Base-by-base conservation (phyloP, 352 stramenopile genomes). In the Albugo candida region DNA sequence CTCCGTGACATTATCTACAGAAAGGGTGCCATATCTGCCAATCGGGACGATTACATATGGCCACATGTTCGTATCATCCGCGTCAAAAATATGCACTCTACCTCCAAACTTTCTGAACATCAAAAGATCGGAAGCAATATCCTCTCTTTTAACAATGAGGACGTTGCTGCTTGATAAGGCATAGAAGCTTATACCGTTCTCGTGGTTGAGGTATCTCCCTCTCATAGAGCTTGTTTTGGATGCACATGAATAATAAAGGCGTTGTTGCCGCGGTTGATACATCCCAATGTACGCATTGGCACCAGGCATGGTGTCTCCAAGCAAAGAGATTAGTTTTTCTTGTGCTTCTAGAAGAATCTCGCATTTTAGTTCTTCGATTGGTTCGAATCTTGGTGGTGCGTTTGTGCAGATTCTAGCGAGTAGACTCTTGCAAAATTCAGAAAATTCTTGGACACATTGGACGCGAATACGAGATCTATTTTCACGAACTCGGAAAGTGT, bases 1-100 rank as follows among this genome's bases (percentile, higher is more conserved):
- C 0, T 43, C 54, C 13, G 67, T 54, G 36, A 89, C 56, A 20
- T 83, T 75, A 47, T 86, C 64, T n/a, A 86, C 47, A 5, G 65
- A 59, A 2, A 89, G 47, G 0, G 83, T 50, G 1, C 76, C 76
- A 12, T 69, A 11, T 0, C 27, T 38, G 1, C 60, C 65, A 16
- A 89, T 43, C 0, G 73, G 70, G 0, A 86, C 66, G 6, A 64
- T 60, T 20, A 89, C 63, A 45, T 83, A 81, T 12, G 76, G 76
- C 70, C 71, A 82, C 24, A 31, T 31, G 8, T 31, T 31, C 8
- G 8, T 3, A 31, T 31, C 24, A 1, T 43, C 8, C 41, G 51
- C n/a, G 27, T 35, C 11, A 27, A 46, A 24, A 19, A 43, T 10
- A 8, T 24, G 38, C 38, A 43, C 17, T 43, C 38, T 3, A 43